A percentile compares a stretch with the other conserved stretches of the same genome.
Evolutionary conservation across 176 grass and related monocot species (phyloP).

Genomic region (Oryza coarctata): DNA sequence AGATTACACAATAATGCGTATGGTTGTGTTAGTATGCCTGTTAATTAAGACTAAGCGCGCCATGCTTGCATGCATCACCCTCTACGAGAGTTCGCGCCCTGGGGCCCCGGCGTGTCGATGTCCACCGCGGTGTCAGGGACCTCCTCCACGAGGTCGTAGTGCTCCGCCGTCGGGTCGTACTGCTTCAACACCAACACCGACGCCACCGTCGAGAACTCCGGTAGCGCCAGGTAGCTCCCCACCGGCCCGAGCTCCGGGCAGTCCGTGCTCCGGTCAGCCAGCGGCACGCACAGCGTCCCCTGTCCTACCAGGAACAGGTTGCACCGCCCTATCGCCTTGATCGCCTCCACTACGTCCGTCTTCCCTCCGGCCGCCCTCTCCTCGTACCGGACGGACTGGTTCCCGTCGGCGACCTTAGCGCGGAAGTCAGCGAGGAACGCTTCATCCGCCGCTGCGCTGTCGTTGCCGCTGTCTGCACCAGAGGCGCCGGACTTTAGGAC

Average conservation of each 20-base stretch:
- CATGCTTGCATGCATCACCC: background rate
- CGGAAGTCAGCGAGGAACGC: slow-evolving; percentile 31
- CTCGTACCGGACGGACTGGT: slow-evolving; percentile 43
- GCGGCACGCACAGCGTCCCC: slow-evolving; percentile 16
- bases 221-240: slow-evolving; percentile 46
- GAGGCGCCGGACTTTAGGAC: background rate
- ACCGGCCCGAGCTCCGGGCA: slow-evolving; percentile 64
- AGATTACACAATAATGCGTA: too few species aligned
- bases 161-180: slow-evolving; percentile 42
- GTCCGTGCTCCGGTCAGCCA: slow-evolving; percentile 37
- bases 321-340: slow-evolving; percentile 20
- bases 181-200: slow-evolving; percentile 61
- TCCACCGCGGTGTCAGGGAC: slow-evolving; percentile 23
- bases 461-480: background rate
- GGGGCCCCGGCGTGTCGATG: slow-evolving; percentile 34
- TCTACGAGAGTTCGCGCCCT: background rate
- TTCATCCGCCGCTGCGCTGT: slow-evolving; percentile 14
- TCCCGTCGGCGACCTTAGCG: slow-evolving; percentile 11
- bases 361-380: slow-evolving; percentile 16
- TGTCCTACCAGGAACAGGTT: slow-evolving; percentile 60
- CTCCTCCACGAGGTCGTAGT: slow-evolving; percentile 46
- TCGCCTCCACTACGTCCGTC: slow-evolving; percentile 16
- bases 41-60: background rate
- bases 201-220: slow-evolving; percentile 47
- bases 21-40: background rate